Base-by-base conservation (phyloP, 257 asterid species). In the Cynanchum wilfordii region DNA sequence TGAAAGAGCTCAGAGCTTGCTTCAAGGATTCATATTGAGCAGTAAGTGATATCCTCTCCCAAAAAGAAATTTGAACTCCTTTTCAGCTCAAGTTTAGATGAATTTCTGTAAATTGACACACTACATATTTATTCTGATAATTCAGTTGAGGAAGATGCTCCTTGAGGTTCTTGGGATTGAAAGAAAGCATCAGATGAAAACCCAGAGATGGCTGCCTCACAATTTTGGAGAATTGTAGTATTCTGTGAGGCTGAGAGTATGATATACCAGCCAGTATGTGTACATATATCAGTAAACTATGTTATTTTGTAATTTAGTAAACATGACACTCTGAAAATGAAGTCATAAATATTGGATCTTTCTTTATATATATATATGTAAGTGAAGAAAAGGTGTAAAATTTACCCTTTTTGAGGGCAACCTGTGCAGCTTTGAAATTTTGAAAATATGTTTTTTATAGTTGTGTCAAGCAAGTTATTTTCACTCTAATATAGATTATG, bases 1-100 rank as follows among this genome's bases (percentile, higher is more conserved):
- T 2, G 97, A 94, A 86, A 88, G 89, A 80, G 98, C 98, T 75
- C 96, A 94, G 85, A 91, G 96, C 85, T 73, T 94, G 84, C 98
- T 94, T 82, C 96, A 94, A 83, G 97, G 98, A 54, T 94, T 94
- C 76, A 91, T 94, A 78, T 82, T 89, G 80, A 94, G 96, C 88
- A 88, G 98, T 94, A 86, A 84, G 89, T 83, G 67, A 58, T 70
- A 78, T 30, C 44, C 58, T 9, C 49, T 16, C 70, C 7, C 62
- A 57, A 2, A 20, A 29, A 42, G 0, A 58, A 8, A 58, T 15
- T 22, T 29, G 5, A 17, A 30, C 30, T 33, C 27, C 1, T 52
- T 47, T 27, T 72, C 3, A 57, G 68, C 2, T 12, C 12, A 22
- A 22, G 5, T 60, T 19, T 7, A 49, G 65, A 51, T 40, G 57